Base-by-base conservation (phyloP, 1,284 basidiomycete species). In the Cutaneotrichosporon sp. region DNA sequence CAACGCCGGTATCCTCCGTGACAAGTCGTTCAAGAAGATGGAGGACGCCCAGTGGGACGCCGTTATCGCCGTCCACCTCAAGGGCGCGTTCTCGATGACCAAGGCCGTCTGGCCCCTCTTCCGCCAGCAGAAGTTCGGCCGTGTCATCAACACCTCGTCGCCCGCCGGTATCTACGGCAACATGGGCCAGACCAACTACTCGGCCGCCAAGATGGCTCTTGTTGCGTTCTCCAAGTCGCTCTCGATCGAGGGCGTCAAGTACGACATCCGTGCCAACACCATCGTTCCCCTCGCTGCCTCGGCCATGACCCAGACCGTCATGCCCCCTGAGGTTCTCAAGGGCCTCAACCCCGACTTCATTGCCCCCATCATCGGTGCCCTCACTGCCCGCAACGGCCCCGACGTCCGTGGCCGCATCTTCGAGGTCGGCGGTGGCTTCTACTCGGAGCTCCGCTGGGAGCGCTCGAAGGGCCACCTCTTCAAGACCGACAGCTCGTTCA, bases 81-180 rank as follows among this genome's bases (percentile, higher is more conserved):
- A 95, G 81, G 95, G 95, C 56, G 89, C 95, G 0, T 99, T 88
- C 80, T 84, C 92, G n/a, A 97, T 93, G 80, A 90, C 92, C 47
- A 95, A 95, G 78, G 95, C 97, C 49, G 93, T 88, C 34, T 99
- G 95, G 97, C 93, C 95, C 3, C 82, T 91, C 77, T 97, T 99
- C 85, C 86, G 92, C 72, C 91, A 91, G 75, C 93, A 97, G 77
- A 93, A 94, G 82, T 97, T 90, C 69, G 94, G 94, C 16, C 87
- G 93, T 57, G 84, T 98, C 66, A 84, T 98, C 72, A 97, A 95
- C 81, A 94, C 91, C n/a, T 83, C 92, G 29, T 95, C 92, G 67
- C 80, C 81, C 45, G 76, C 73, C 42, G 77, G 77, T 14, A 60
- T 68, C 43, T 79, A 81, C 88, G 92, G 94, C 10, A 98, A 97